Evolutionary conservation across 2,329 filamentous ascomycete species (phyloP).

Genomic region (Aspergillus persii): DNA sequence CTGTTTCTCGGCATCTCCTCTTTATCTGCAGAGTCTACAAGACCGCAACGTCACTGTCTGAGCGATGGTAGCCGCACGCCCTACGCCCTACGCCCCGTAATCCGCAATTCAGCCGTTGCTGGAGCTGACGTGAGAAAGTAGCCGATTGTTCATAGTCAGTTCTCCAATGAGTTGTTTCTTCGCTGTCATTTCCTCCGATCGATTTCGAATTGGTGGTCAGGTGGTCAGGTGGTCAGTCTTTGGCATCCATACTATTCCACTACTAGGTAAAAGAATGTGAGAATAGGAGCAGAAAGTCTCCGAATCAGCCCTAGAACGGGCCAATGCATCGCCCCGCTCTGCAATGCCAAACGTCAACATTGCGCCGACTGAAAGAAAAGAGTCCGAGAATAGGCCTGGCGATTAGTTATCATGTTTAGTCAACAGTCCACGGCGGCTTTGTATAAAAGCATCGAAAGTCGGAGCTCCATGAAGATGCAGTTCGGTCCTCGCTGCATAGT

Average conservation of each 20-base stretch:
- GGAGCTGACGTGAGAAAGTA: too few relatives aligned
- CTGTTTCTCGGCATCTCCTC: too few relatives aligned
- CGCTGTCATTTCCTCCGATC: too few relatives aligned
- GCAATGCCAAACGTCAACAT: neutral
- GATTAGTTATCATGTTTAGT: neutral
- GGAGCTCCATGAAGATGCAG: neutral
- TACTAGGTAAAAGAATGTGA: neutral
- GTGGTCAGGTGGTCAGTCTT: too few relatives aligned
- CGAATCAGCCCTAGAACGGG: neutral
- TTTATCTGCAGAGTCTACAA: too few relatives aligned
- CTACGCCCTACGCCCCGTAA: too few relatives aligned
- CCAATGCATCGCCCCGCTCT: neutral
- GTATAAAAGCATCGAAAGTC: neutral
- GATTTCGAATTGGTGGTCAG: too few relatives aligned
- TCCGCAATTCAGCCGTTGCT: too few relatives aligned
- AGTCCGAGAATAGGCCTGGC: neutral
- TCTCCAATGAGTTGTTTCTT: too few relatives aligned
- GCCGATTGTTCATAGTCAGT: too few relatives aligned
- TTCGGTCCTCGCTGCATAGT: neutral
- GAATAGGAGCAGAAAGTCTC: neutral
- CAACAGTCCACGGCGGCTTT: neutral
- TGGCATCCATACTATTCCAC: neutral
- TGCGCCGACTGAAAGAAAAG: neutral
- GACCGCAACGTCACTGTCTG: too few relatives aligned
- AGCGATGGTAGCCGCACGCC: too few relatives aligned